phyloP scores from a whole-genome alignment of 805 yeast species.

The Yarrowia osloensis region DNA sequence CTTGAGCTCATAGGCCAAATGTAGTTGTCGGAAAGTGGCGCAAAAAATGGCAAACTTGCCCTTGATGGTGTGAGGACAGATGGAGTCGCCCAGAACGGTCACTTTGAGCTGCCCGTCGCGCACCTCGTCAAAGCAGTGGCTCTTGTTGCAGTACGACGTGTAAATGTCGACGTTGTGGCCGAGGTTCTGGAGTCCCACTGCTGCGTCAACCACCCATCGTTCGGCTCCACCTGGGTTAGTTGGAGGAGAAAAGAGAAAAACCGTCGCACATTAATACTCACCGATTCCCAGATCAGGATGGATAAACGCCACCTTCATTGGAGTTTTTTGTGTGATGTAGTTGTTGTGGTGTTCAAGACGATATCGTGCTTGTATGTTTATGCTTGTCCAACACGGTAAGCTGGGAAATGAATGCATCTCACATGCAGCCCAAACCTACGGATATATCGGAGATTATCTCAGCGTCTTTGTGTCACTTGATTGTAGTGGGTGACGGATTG shows the following conservation, averaged over 20 bases:
- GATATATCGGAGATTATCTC: slow-evolving; percentile 13
- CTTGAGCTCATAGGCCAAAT: slow-evolving; percentile 54
- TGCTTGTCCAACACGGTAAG: too few relatives aligned
- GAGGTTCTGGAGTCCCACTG: slow-evolving; percentile 73
- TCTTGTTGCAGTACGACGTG: slow-evolving; percentile 87
- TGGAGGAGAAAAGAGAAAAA: neutral
- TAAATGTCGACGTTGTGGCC: slow-evolving; percentile 67
- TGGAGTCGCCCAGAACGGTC: slow-evolving; percentile 73
- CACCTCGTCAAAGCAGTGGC: slow-evolving; percentile 91
- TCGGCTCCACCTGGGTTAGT: slow-evolving; percentile 73
- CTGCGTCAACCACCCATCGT: slow-evolving; percentile 93
- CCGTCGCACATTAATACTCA: slow-evolving; percentile 39
- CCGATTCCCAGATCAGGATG: slow-evolving; percentile 96
- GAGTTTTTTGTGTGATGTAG: neutral
- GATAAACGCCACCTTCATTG: slow-evolving; percentile 75
- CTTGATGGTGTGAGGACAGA: slow-evolving; percentile 66
- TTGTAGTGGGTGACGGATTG: too few relatives aligned
- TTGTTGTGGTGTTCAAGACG: neutral
- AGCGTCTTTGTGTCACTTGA: neutral
- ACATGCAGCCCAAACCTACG: neutral
- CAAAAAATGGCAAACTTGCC: slow-evolving; percentile 77
- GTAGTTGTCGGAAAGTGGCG: slow-evolving; percentile 81
- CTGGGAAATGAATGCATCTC: slow-evolving; percentile 16
- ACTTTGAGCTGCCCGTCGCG: slow-evolving; percentile 56
- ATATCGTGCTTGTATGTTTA: too few relatives aligned